Conservation (phyloP, 345 rosid genomes). For the Bruguiera gymnorhiza region DNA sequence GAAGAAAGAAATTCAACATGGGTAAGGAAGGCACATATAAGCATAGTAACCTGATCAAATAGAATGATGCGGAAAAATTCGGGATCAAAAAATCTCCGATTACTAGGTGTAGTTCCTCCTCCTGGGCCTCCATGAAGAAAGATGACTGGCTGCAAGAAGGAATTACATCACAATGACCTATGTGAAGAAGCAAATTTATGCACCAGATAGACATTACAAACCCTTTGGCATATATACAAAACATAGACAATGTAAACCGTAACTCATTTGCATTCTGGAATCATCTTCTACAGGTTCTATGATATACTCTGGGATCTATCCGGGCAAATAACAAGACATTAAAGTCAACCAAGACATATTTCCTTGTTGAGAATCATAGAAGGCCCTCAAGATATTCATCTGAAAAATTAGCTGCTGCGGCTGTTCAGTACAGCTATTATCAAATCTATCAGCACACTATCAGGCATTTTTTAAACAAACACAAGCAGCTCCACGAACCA, state of each 20-base stretch:
- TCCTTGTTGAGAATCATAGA: too few species aligned
- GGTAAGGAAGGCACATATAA: background rate
- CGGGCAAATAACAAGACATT: background rate
- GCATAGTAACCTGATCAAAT: conserved; percentile 72
- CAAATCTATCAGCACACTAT: too few species aligned
- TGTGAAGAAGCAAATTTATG: too few species aligned
- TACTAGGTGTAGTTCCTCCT: conserved; percentile 77
- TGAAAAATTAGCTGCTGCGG: too few species aligned
- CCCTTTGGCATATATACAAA: too few species aligned
- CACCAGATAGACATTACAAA: too few species aligned
- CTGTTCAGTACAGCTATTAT: too few species aligned
- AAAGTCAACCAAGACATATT: too few species aligned
- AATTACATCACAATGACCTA: conserved; percentile 2
- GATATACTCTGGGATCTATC: background rate
- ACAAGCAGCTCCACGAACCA: too few species aligned
- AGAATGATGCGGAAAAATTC: conserved; percentile 72
- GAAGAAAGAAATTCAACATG: conserved; percentile 2
- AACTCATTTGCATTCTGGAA: background rate
- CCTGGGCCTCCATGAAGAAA: conserved; percentile 99
- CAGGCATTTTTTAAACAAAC: too few species aligned
- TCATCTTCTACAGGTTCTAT: background rate
- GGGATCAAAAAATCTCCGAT: conserved; percentile 85
- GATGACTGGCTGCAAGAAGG: conserved; percentile 70
- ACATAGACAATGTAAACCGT: background rate
- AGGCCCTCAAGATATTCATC: too few species aligned